A percentile compares a stretch with the other conserved stretches of the same genome.
These are phyloP conservation scores for Allomyces macrogynus DNA, from an alignment of 192 early-diverging fungal species.

Conservation along the genomic window DNA sequence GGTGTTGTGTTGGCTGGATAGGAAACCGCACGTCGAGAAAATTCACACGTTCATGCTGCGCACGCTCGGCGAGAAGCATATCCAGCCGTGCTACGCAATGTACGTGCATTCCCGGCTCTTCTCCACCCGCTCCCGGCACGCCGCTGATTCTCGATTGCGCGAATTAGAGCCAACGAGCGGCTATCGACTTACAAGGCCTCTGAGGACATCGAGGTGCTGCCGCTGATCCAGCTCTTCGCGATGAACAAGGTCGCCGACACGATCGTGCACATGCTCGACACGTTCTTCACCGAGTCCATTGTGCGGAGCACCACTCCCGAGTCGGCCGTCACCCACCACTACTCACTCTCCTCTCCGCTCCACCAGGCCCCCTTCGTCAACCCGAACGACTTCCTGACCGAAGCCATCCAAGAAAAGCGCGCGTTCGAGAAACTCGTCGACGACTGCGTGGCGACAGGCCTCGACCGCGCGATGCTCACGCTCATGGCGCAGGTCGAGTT, in stretches of 20 bases:
- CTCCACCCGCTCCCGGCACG: no score
- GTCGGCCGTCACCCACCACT: no score
- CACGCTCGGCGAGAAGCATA: conserved; percentile 48
- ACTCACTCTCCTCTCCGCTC: no score
- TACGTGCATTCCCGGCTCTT: conserved; percentile 1
- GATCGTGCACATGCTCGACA: conserved; percentile 81
- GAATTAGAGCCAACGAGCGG: conserved; percentile 14
- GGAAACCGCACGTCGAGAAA: conserved; percentile 50
- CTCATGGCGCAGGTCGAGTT: conserved; percentile 66
- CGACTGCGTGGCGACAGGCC: conserved; percentile 75
- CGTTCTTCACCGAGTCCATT: conserved; percentile 55
- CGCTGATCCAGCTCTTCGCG: conserved; percentile 69
- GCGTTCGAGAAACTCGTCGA: conserved; percentile 66
- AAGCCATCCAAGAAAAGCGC: conserved; percentile 80
- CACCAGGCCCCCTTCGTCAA: conserved; percentile 49
- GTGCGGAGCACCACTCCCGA: no score
- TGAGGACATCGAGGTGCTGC: conserved; percentile 28
- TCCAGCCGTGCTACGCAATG: conserved; percentile 44
- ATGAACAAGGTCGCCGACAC: conserved; percentile 88
- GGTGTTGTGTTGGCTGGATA: conserved; percentile 7
- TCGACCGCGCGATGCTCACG: conserved; percentile 72
- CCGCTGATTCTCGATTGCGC: conserved; percentile 4
- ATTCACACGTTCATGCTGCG: conserved; percentile 53
- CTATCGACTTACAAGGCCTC: conserved; percentile 22
- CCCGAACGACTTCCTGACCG: conserved; percentile 77